Base-by-base conservation (phyloP, 148 eudicot genomes). In the Rhododendron ferrugineum region DNA sequence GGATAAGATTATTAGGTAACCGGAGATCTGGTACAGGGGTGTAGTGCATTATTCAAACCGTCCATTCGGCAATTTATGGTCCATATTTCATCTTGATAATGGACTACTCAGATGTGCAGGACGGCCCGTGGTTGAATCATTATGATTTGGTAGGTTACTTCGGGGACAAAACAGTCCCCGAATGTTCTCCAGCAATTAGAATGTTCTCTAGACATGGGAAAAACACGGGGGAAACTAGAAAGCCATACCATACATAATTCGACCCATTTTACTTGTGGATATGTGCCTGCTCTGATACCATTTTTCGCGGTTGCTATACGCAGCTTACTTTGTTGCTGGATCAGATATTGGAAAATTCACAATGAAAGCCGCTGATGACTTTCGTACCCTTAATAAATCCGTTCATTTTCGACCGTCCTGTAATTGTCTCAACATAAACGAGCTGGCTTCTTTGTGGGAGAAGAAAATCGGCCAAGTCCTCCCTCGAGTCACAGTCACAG, bases 321-420 rank as follows among this genome's bases (percentile, higher is more conserved):
- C 93, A 91, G 92, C 92, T 26, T 91, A 89, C 58, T 91, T 91
- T 85, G 91, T 89, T 8, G 92, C 89, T 13, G 92, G 91, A 8
- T 16, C 81, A 20, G 92, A 91, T 46, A 91, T 91, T 11, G 92
- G 91, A 47, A 91, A 88, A 73, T 89, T 91, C 83, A 89, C 91
- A 4, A 85, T 91, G 66, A 91, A 89, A 78, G 73, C 85, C 0
- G 84, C 82, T 6, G 86, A 86, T 0, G 92, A 91, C 56, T 85
- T 88, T 3, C 88, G 92, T 20, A 88, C 92, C 10, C 50, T 88
- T 1, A 85, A 91, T 64, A 91, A 91, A 87, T 84, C 56, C 1
- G 90, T 91, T 9, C 92, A 91, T 79, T 91, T 91, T 72, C 86
- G 90, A 22, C 92, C 92, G 23, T 44, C 82, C 28, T 85, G 87